phyloP scores from a whole-genome alignment of 1,284 basidiomycete species.

The Cryptococcus sp. region DNA sequence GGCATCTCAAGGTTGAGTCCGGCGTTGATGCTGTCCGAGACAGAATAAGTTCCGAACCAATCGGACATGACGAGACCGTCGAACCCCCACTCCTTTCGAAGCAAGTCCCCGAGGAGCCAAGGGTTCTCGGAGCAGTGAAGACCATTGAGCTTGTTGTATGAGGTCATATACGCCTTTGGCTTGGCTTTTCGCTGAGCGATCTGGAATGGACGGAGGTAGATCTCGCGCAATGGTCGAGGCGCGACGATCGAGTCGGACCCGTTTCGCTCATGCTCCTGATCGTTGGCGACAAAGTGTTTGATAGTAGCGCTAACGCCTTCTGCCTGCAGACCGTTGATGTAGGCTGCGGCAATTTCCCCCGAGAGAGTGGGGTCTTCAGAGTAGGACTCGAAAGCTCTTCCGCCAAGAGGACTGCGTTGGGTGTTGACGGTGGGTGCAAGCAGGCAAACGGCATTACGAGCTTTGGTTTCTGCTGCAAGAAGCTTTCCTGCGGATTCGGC shows the following conservation, averaged over 20 bases:
- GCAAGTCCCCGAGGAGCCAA: constrained; percentile 49
- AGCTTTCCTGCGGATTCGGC: constrained; percentile 62
- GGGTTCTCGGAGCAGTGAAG: constrained; percentile 73
- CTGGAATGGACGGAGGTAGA: constrained; percentile 82
- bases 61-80: constrained; percentile 65
- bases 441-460: constrained; percentile 65
- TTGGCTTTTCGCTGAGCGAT: constrained; percentile 65
- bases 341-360: constrained; percentile 68
- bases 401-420: constrained; percentile 72
- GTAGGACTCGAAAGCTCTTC: constrained; percentile 63
- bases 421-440: constrained; percentile 81
- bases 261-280: constrained; percentile 48
- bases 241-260: constrained; percentile 36
- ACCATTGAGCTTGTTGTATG: constrained; percentile 64
- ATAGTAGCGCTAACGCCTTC: constrained; percentile 63
- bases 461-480: constrained; percentile 70
- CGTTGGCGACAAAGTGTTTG: constrained; percentile 52
- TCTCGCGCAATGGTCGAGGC: constrained; percentile 69
- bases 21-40: constrained; percentile 66
- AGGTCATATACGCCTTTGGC: constrained; percentile 53
- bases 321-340: constrained; percentile 70
- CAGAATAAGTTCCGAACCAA: constrained; percentile 64
- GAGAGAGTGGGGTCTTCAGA: constrained; percentile 76
- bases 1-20: constrained; percentile 68
- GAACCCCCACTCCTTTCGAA: constrained; percentile 65